phyloP scores from a whole-genome alignment of 148 eudicot species.

The Rhododendron ovatum region DNA sequence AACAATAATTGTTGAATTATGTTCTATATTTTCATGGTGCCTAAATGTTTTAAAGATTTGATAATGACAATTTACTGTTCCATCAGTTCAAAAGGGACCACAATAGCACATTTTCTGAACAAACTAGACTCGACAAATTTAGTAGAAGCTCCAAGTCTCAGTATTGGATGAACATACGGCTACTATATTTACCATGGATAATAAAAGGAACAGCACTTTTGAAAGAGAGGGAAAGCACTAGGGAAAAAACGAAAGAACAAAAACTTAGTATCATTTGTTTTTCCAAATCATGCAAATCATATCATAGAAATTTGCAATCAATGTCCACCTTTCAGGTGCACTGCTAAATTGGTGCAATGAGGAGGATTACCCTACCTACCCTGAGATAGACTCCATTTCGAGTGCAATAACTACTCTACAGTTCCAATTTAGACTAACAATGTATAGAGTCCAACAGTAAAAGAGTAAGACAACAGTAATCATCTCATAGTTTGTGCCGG shows the following conservation, averaged over 20 bases:
- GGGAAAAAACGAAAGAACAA: not conserved
- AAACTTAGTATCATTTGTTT: not conserved
- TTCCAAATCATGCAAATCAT: not conserved
- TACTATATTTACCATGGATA: not conserved
- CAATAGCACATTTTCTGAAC: not conserved
- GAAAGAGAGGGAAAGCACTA: not conserved
- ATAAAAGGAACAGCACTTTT: not conserved
- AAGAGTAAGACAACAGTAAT: not conserved
- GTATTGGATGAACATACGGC: not conserved
- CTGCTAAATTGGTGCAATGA: not conserved
- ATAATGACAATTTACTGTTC: not conserved
- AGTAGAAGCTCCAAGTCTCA: not conserved
- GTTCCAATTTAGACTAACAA: not conserved
- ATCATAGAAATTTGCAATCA: not conserved
- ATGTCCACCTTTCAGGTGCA: conserved; percentile 2
- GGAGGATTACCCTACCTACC: not conserved
- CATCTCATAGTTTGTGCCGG: not conserved
- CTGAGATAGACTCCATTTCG: not conserved
- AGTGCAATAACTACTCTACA: not conserved
- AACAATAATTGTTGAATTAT: not conserved
- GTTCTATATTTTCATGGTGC: not conserved
- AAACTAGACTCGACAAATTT: not conserved
- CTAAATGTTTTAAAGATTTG: not conserved
- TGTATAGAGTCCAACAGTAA: not conserved
- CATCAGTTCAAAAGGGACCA: not conserved